A percentile compares a stretch with the other conserved stretches of the same genome.
These are phyloP conservation scores for Herpetospermum pedunculosum DNA, from an alignment of 306 rosid species.

Conservation along the genomic window DNA sequence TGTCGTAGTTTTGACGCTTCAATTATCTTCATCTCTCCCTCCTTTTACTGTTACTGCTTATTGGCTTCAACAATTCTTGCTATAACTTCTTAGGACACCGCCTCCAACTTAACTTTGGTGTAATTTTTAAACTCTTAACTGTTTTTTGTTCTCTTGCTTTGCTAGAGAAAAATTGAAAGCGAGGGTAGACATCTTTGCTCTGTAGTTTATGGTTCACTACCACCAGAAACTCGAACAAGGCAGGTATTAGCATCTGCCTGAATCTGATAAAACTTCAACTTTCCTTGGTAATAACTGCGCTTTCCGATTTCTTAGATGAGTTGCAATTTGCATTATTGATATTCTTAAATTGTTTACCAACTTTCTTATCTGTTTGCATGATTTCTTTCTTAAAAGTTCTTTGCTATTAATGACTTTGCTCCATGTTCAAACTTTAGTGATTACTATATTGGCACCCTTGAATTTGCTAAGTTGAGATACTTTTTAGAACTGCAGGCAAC, in stretches of 20 bases:
- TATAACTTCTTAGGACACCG: background rate
- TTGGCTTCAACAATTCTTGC: background rate
- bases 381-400: background rate
- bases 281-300: background rate
- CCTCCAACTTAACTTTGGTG: background rate
- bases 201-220: conserved; percentile 92
- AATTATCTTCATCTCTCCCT: background rate
- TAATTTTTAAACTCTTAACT: conserved; percentile 1
- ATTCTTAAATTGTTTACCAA: background rate
- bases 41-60: background rate
- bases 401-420: conserved; percentile 13
- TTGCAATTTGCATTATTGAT: conserved; percentile 6
- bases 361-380: background rate
- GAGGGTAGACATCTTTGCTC: conserved; percentile 79
- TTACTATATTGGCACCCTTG: conserved; percentile 5
- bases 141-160: conserved; percentile 9
- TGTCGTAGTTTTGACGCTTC: background rate
- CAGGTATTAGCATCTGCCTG: conserved; percentile 49
- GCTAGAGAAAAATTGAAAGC: conserved; percentile 56
- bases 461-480: conserved; percentile 26
- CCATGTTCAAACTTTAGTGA: conserved; percentile 5
- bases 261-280: conserved; percentile 10
- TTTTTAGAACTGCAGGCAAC: conserved; percentile 75
- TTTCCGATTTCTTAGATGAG: conserved; percentile 3
- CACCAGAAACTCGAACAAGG: conserved; percentile 94